phyloP scores from a whole-genome alignment of 1,284 basidiomycete genomes.

The Coniferiporia sulphurascens region DNA sequence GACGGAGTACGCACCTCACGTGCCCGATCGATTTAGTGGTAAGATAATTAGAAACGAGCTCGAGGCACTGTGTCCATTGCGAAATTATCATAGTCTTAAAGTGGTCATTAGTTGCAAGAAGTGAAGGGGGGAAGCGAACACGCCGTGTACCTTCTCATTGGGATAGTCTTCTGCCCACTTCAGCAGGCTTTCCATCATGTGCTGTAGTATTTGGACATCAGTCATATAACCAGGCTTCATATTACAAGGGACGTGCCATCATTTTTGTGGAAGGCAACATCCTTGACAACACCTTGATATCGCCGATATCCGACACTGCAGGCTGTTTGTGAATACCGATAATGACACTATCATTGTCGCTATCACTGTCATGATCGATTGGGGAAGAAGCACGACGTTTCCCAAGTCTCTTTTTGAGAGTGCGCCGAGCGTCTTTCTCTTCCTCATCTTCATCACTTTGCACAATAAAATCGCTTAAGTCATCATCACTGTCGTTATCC shows the following conservation, averaged over 20 bases:
- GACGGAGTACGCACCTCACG: conserved; percentile 40
- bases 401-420: conserved; percentile 32
- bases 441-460: conserved; percentile 42
- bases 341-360: conserved; percentile 34
- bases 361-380: conserved; percentile 43
- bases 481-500: conserved; percentile 36
- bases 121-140: not conserved
- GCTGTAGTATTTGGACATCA: conserved; percentile 27
- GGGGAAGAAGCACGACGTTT: conserved; percentile 25
- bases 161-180: conserved; percentile 39
- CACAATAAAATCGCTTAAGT: conserved; percentile 51
- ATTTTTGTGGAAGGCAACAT: conserved; percentile 62
- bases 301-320: conserved; percentile 15
- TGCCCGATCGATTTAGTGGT: conserved; percentile 42
- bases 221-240: not conserved
- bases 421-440: conserved; percentile 38
- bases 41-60: conserved; percentile 52
- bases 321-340: conserved; percentile 34
- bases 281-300: conserved; percentile 38
- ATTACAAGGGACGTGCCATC: conserved; percentile 40
- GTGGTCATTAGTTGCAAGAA: conserved; percentile 4
- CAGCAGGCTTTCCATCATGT: conserved; percentile 49
- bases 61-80: conserved; percentile 56
- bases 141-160: conserved; percentile 47
- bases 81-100: conserved; percentile 50